Base-by-base conservation (phyloP, 2,329 filamentous ascomycete species). In the Simplicillium aogashimaense region DNA sequence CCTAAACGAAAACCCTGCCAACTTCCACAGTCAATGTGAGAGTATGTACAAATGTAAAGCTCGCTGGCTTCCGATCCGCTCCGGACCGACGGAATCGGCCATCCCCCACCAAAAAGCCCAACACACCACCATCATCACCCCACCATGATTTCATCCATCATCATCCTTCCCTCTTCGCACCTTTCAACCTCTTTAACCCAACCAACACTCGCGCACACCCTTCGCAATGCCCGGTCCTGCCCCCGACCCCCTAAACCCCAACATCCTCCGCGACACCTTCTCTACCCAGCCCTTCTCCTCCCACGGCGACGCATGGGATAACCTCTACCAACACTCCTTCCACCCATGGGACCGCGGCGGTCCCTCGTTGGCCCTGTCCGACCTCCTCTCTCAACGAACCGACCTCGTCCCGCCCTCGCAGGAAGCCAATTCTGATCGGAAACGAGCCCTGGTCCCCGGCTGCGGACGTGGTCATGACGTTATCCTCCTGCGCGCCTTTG, bases 401-500 rank as follows among this genome's bases (percentile, higher is more conserved):
- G 66, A 70, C 42, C 60, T 74, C 38, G 59, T 74, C 25, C 58
- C 61, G 1, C 50, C 49, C 35, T 41, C 59, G 20, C 51, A 64
- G 58, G 41, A 56, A 34, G 48, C 53, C 42, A 51, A 62, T 13
- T n/a, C 30, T 5, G 15, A 32, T 5, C 30, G 53, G 36, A 48
- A 50, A 29, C 55, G 50, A 29, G 86, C 81, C 1, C 66, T 94
- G 8, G 82, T 94, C 0, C 84, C 87, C 1, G 87, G 86, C 5
- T 94, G 87, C 59, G 88, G 87, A 0, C 74, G 76, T 36, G 88
- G 87, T 5, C 83, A 92, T 53, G 88, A 94, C 61, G 83, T 87
- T 2, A 67, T 86, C 9, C 67, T 94, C 30, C 70, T 94, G 35
- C 75, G 79, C 37, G 76, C 76, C 9, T 76, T 81, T 53, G 87